A percentile compares a stretch with the other conserved stretches of the same genome.
Evolutionary conservation across 257 asterid genomes (phyloP).

Genomic region (Solanum sparsipilum): DNA sequence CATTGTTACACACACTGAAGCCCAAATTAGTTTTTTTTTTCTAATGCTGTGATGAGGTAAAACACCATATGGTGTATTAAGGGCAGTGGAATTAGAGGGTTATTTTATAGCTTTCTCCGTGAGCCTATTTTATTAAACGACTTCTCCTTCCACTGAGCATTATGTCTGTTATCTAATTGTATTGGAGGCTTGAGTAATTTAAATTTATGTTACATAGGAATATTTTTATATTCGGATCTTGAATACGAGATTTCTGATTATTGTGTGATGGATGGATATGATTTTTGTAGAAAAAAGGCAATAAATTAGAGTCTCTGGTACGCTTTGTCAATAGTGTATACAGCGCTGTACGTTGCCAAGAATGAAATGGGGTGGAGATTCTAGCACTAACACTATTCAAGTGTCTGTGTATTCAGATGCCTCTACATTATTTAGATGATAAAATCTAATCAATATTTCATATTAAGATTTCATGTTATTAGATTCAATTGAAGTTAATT

Average conservation of each 20-base stretch:
- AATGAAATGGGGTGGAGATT: background rate
- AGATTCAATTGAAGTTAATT: too few species aligned
- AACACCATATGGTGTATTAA: background rate
- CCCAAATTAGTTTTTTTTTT: too few species aligned
- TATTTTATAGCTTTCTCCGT: background rate
- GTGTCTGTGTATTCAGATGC: background rate
- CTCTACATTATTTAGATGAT: background rate
- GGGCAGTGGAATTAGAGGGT: background rate
- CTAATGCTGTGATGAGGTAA: background rate
- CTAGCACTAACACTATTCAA: background rate
- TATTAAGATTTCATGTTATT: too few species aligned
- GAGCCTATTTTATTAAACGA: background rate
- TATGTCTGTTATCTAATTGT: background rate
- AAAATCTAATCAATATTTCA: too few species aligned
- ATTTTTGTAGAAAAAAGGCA: background rate
- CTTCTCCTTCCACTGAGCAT: background rate
- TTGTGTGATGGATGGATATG: too few species aligned
- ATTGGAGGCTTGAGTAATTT: too few species aligned
- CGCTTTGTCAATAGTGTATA: background rate
- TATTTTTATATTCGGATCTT: too few species aligned
- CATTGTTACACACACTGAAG: slow-evolving; percentile 56
- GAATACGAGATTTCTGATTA: too few species aligned
- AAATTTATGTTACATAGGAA: too few species aligned
- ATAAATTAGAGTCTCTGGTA: background rate
- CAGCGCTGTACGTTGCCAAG: background rate